Conservation (phyloP, 1,139 yeast species). For the Candida neerlandica region DNA sequence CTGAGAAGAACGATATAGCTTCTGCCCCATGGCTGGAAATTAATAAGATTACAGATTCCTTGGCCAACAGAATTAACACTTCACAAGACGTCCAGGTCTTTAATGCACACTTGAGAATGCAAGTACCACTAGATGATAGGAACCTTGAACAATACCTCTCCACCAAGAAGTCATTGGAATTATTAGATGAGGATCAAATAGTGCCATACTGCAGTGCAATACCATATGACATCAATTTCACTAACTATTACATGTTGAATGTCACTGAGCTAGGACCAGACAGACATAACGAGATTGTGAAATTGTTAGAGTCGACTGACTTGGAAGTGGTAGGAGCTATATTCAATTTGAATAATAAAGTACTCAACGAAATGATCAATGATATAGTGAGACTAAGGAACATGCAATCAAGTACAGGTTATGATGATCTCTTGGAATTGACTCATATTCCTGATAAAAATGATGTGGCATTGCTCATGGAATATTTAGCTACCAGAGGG, state of each 20-base stretch:
- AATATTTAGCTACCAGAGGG: conserved; percentile 31
- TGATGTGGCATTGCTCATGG: conserved; percentile 17
- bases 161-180: background rate
- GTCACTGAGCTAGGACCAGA: conserved; percentile 14
- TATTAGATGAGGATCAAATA: background rate
- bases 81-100: no score
- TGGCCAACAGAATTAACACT: conserved; percentile 3
- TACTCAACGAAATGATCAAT: conserved; percentile 4
- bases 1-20: background rate
- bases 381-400: background rate
- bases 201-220: conserved; percentile 10
- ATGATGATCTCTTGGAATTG: conserved; percentile 19
- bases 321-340: conserved; percentile 35
- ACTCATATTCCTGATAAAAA: conserved; percentile 7
- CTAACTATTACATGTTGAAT: conserved; percentile 31
- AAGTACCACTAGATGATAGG: no score
- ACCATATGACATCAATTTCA: conserved; percentile 37
- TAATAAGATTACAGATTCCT: conserved; percentile 4
- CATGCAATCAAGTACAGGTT: conserved; percentile 20
- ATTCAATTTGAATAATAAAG: conserved; percentile 18
- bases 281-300: conserved; percentile 19
- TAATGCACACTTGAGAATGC: no score
- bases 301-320: conserved; percentile 23
- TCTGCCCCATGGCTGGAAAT: conserved; percentile 13
- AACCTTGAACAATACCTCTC: no score